phyloP scores from a whole-genome alignment of 2,329 filamentous ascomycete species.

The Aspergillus floridensis region DNA sequence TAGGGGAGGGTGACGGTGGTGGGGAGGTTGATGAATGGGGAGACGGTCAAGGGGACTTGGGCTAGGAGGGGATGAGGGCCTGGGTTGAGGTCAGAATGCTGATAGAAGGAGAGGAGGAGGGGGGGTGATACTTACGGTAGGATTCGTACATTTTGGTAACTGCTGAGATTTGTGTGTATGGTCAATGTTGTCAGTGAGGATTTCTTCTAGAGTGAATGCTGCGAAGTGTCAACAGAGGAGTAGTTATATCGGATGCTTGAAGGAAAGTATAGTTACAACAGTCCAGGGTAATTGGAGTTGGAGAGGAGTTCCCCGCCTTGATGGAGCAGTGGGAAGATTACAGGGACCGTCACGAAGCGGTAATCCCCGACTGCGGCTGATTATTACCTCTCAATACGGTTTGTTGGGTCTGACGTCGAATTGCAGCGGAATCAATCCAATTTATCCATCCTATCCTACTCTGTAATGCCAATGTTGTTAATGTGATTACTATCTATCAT shows the following conservation, averaged over 20 bases:
- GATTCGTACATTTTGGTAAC: slow-evolving; percentile 43
- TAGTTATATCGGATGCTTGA: not conserved
- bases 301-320: not conserved
- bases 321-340: not conserved
- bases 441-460: no score
- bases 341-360: slow-evolving; percentile 4
- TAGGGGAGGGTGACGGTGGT: slow-evolving; percentile 89
- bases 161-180: not conserved
- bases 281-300: not conserved
- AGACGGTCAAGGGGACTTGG: slow-evolving; percentile 89
- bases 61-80: slow-evolving; percentile 82
- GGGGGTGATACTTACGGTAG: slow-evolving; percentile 35
- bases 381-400: not conserved
- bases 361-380: not conserved
- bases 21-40: slow-evolving; percentile 88
- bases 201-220: no score
- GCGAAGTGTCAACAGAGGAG: not conserved
- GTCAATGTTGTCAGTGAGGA: not conserved
- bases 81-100: slow-evolving; percentile 32
- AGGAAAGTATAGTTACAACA: not conserved
- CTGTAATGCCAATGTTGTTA: not conserved
- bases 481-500: not conserved
- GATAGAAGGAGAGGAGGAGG: not conserved
- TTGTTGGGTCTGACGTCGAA: slow-evolving; percentile 6
- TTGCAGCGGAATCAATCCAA: not conserved